These are phyloP conservation scores for Tolypocladium endophyticum DNA, from an alignment of 2,329 filamentous ascomycete species.

Conservation along the genomic window DNA sequence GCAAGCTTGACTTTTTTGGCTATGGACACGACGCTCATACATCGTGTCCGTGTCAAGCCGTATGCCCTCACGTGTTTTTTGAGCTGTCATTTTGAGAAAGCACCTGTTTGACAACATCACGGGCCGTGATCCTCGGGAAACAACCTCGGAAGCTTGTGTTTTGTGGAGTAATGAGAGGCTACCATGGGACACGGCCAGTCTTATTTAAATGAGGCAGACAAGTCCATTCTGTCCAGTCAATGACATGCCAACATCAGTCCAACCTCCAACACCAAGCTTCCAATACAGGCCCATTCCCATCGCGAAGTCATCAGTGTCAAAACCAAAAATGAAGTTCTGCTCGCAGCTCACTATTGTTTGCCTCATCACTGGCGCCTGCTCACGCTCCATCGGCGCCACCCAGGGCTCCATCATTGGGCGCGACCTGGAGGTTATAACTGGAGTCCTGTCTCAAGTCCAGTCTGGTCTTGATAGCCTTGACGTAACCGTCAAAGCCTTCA, in stretches of 20 bases:
- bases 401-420: background rate
- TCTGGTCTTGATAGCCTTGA: background rate
- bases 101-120: background rate
- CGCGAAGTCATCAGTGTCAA: background rate
- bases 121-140: background rate
- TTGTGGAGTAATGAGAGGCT: background rate
- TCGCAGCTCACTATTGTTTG: background rate
- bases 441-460: background rate
- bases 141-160: background rate
- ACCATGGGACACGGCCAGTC: background rate
- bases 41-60: background rate
- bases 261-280: background rate
- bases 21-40: background rate
- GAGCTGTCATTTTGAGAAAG: background rate
- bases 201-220: background rate
- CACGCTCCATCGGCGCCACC: background rate
- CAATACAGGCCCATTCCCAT: background rate
- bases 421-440: background rate
- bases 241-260: background rate
- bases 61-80: background rate
- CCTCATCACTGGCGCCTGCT: background rate
- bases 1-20: background rate
- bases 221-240: background rate
- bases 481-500: background rate
- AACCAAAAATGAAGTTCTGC: constrained; percentile 2